phyloP scores from a whole-genome alignment of 1,284 basidiomycete species.

The Cutaneotrichosporon cyanovorans region DNA sequence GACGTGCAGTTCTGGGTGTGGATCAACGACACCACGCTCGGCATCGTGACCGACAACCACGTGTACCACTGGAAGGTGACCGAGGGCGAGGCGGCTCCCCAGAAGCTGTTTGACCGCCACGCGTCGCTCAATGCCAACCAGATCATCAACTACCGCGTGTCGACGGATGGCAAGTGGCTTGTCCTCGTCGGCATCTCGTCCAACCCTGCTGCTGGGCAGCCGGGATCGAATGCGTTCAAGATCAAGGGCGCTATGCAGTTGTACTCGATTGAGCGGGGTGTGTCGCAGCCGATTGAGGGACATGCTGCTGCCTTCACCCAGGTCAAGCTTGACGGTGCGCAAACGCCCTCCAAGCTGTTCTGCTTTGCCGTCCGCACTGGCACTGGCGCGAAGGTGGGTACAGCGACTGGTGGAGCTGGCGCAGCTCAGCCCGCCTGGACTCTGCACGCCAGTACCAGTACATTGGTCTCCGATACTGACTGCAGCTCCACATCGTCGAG shows the following conservation, averaged over 20 bases:
- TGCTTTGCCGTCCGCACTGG: conserved; percentile 92
- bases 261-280: conserved; percentile 69
- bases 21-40: conserved; percentile 84
- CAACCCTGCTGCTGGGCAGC: conserved; percentile 61
- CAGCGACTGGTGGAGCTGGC: conserved; percentile 29
- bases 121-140: conserved; percentile 87
- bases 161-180: conserved; percentile 92
- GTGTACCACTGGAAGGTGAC: conserved; percentile 87
- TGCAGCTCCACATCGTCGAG: conserved; percentile 92
- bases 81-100: conserved; percentile 38
- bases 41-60: conserved; percentile 88
- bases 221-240: conserved; percentile 87
- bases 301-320: conserved; percentile 96
- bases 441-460: too few species aligned
- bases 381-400: conserved; percentile 83
- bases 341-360: conserved; percentile 82
- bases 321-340: conserved; percentile 78
- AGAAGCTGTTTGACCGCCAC: conserved; percentile 82
- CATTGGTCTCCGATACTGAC: conserved; percentile 7
- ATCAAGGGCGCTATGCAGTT: conserved; percentile 95
- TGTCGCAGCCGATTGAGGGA: conserved; percentile 97
- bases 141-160: conserved; percentile 97
- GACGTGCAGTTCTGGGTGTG: conserved; percentile 99
- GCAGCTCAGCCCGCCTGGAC: too few species aligned
- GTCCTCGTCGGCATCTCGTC: conserved; percentile 93